A percentile compares a stretch with the other conserved stretches of the same genome.
Evolutionary conservation across 2,329 filamentous ascomycete genomes (phyloP).

Genomic region (Helminthosporium solani): DNA sequence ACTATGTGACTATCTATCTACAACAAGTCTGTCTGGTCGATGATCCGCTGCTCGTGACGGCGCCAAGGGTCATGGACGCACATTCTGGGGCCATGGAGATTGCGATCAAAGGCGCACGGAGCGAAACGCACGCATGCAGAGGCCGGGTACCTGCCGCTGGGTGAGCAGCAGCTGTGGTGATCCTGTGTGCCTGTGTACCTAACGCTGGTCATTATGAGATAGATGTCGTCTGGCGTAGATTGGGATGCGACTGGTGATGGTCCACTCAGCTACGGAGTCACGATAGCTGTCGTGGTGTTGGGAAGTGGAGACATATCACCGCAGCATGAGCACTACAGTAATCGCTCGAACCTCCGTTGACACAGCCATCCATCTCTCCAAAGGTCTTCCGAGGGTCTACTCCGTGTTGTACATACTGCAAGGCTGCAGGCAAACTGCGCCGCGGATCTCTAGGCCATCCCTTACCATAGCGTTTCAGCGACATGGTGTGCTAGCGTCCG

Average conservation of each 20-base stretch:
- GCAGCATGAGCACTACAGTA: background rate
- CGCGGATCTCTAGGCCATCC: constrained; percentile 16
- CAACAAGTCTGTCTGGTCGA: no score
- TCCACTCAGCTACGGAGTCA: background rate
- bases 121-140: background rate
- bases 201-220: no score
- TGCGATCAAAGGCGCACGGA: constrained; percentile 10
- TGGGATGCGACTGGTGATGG: background rate
- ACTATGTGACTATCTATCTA: no score
- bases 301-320: background rate
- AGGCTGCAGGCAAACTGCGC: no score
- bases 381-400: no score
- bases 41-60: constrained; percentile 6
- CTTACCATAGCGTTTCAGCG: constrained; percentile 38
- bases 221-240: background rate
- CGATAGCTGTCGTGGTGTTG: background rate
- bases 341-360: background rate
- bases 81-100: constrained; percentile 13
- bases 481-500: constrained; percentile 27
- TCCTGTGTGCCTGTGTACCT: background rate
- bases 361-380: background rate
- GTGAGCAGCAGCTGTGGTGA: constrained; percentile 5
- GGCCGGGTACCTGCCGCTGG: constrained; percentile 5
- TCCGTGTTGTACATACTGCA: no score
- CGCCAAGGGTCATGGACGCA: constrained; percentile 1